Evolutionary conservation across 1,284 basidiomycete genomes (phyloP).

Genomic region (Lentinula novae-zelandiae): DNA sequence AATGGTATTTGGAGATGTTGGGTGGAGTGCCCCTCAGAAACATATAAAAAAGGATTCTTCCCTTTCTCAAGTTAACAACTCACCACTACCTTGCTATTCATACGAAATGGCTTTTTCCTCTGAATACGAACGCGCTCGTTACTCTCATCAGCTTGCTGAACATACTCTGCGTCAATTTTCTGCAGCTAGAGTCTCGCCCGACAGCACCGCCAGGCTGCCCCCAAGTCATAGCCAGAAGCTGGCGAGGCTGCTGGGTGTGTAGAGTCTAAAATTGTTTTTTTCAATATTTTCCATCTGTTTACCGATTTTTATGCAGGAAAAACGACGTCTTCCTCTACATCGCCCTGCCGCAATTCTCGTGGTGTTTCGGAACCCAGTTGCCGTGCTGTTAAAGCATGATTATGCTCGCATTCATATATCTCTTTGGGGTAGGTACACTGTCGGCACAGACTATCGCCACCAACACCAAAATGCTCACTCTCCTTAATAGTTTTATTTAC

Average conservation of each 20-base stretch:
- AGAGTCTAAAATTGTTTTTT: too few relatives aligned
- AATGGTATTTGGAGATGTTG: background rate
- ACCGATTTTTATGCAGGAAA: background rate
- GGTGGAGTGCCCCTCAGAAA: background rate
- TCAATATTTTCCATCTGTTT: background rate
- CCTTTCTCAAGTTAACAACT: background rate
- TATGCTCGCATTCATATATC: too few relatives aligned
- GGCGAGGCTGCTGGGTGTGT: background rate
- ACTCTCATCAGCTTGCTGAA: conserved; percentile 42
- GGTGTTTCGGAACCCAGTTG: background rate
- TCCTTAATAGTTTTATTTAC: too few relatives aligned
- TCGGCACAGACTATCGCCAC: too few relatives aligned
- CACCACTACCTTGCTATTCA: background rate
- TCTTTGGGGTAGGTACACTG: too few relatives aligned
- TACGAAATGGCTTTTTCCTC: conserved; percentile 23
- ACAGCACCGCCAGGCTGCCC: conserved; percentile 34
- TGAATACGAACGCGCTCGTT: conserved; percentile 28
- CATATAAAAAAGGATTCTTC: background rate
- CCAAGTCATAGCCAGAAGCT: conserved; percentile 22
- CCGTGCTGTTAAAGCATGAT: background rate
- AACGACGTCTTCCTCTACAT: background rate
- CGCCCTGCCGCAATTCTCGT: background rate
- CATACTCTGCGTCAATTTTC: conserved; percentile 46
- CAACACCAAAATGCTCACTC: too few relatives aligned
- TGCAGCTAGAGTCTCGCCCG: conserved; percentile 30